These are phyloP conservation scores for Karstenula rhodostoma DNA, from an alignment of 2,329 filamentous ascomycete genomes.

Conservation along the genomic window DNA sequence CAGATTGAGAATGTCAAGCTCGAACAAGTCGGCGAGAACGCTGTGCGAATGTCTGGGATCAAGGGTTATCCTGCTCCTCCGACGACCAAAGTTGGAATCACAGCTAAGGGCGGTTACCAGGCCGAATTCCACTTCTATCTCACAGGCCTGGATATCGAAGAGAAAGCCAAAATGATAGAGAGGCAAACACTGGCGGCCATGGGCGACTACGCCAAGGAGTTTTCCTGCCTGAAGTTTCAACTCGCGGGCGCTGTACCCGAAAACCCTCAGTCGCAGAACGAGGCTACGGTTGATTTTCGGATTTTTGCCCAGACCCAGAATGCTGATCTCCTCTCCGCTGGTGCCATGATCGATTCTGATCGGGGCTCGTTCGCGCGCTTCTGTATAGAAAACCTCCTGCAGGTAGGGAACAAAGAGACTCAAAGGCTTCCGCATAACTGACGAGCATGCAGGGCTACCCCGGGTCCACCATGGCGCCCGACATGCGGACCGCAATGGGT, in stretches of 20 bases:
- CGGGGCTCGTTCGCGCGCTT: conserved; percentile 32
- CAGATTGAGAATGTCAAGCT: conserved; percentile 44
- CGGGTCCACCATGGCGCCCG: conserved; percentile 30
- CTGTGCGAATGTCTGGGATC: conserved; percentile 45
- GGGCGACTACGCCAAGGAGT: conserved; percentile 47
- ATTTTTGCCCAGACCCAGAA: conserved; percentile 35
- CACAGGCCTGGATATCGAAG: conserved; percentile 54
- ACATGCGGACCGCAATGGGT: conserved; percentile 34
- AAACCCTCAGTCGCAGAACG: conserved; percentile 32
- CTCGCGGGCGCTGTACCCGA: conserved; percentile 29
- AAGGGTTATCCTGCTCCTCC: conserved; percentile 35
- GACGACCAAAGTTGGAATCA: conserved; percentile 54
- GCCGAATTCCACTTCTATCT: conserved; percentile 57
- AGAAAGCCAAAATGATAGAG: conserved; percentile 56
- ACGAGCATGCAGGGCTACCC: conserved; percentile 25
- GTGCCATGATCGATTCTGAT: conserved; percentile 26
- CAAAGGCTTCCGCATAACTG: no score
- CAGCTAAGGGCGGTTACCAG: conserved; percentile 55
- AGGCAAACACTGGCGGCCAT: conserved; percentile 42
- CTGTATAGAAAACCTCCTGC: conserved; percentile 29
- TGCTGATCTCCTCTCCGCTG: conserved; percentile 25
- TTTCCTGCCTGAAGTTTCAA: conserved; percentile 52
- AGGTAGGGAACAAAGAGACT: no score
- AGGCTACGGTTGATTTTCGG: conserved; percentile 36
- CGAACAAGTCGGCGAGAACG: conserved; percentile 38